A percentile compares a stretch with the other conserved stretches of the same genome.
These are phyloP conservation scores for Hippophae tibetana DNA, from an alignment of 306 rosid species.

Conservation along the genomic window DNA sequence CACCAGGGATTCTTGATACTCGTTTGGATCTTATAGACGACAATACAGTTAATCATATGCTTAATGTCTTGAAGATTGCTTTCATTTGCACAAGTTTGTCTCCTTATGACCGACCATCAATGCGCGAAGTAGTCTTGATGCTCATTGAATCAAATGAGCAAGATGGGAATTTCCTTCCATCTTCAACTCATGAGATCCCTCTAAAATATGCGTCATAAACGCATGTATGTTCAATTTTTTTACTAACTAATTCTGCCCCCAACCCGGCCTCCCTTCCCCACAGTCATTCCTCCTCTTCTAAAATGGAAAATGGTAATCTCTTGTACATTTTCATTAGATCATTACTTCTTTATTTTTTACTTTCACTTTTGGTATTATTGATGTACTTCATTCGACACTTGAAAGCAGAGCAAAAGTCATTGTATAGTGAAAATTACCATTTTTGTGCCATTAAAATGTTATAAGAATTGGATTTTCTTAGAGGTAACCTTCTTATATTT, in stretches of 20 bases:
- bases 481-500: too few species aligned
- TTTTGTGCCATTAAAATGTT: too few species aligned
- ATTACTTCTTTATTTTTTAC: slow-evolving; percentile 10
- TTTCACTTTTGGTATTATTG: slow-evolving; percentile 19
- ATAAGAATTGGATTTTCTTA: too few species aligned
- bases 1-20: slow-evolving; percentile 53
- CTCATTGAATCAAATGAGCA: slow-evolving; percentile 65
- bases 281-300: slow-evolving; percentile 14
- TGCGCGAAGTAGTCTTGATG: slow-evolving; percentile 76
- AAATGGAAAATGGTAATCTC: slow-evolving; percentile 18
- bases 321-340: slow-evolving; percentile 46
- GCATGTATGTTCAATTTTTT: slow-evolving; percentile 21
- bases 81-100: slow-evolving; percentile 60
- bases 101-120: slow-evolving; percentile 65
- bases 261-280: background rate
- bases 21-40: slow-evolving; percentile 60
- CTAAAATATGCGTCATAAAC: slow-evolving; percentile 24
- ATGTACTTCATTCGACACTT: slow-evolving; percentile 11
- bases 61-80: slow-evolving; percentile 70
- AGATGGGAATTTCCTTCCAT: slow-evolving; percentile 34
- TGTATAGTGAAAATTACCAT: too few species aligned
- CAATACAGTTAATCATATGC: slow-evolving; percentile 55
- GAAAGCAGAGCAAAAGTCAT: too few species aligned
- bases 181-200: slow-evolving; percentile 41
- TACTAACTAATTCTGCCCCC: slow-evolving; percentile 13